Percentiles rank a stretch among this genome's conserved stretches.
Evolutionary conservation across 768 basidiomycete genomes (phyloP).

Genomic region (Serendipita sp.): DNA sequence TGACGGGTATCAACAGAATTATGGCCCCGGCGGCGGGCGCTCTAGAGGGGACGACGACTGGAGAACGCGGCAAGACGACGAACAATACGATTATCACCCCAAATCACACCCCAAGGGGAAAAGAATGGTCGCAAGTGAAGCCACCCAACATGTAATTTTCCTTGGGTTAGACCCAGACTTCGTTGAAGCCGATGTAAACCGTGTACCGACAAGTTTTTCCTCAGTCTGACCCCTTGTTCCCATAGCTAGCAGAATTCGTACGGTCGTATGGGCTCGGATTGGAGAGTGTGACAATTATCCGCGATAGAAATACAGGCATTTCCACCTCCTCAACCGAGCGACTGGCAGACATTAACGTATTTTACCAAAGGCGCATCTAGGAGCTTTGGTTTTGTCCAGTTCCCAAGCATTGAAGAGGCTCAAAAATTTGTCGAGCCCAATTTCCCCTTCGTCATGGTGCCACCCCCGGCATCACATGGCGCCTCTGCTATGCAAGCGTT

Average conservation of each 20-base stretch:
- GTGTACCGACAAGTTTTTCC: conserved; percentile 13
- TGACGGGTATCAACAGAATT: conserved; percentile 18
- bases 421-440: conserved; percentile 79
- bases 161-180: conserved; percentile 85
- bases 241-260: conserved; percentile 67
- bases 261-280: conserved; percentile 52
- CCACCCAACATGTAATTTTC: conserved; percentile 88
- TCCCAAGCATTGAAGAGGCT: conserved; percentile 70
- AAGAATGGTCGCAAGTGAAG: conserved; percentile 66
- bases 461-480: conserved; percentile 79
- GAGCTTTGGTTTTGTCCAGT: conserved; percentile 95
- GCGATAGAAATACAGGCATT: conserved; percentile 93
- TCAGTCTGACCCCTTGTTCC: conserved; percentile 12
- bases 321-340: conserved; percentile 55
- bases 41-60: conserved; percentile 20
- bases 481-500: conserved; percentile 56
- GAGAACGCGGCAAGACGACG: conserved; percentile 31
- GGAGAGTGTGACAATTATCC: conserved; percentile 86
- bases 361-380: conserved; percentile 80
- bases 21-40: conserved; percentile 15
- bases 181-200: conserved; percentile 80
- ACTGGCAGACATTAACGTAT: conserved; percentile 46
- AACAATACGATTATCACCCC: neutral
- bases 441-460: conserved; percentile 82
- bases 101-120: conserved; percentile 25